phyloP scores from a whole-genome alignment of 306 rosid species.

The Quercus engelmannii region DNA sequence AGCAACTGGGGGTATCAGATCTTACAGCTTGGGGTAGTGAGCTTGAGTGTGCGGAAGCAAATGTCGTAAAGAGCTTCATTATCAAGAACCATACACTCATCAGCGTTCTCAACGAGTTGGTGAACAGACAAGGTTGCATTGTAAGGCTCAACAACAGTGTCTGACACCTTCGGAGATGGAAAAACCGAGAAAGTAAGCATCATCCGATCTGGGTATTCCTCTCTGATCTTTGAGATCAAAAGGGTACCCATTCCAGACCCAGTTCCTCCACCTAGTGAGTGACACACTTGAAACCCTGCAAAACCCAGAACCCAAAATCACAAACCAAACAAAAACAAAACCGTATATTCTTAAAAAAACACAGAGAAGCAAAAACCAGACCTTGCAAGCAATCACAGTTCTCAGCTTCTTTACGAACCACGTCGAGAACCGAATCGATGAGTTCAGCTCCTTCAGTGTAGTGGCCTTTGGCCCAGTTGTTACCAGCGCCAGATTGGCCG shows the following conservation, averaged over 20 bases:
- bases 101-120: constrained; percentile 67
- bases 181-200: constrained; percentile 72
- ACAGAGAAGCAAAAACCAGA: background rate
- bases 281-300: constrained; percentile 70
- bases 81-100: constrained; percentile 73
- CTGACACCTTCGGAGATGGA: constrained; percentile 52
- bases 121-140: constrained; percentile 67
- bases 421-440: constrained; percentile 69
- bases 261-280: constrained; percentile 70
- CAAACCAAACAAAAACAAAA: background rate
- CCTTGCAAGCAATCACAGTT: constrained; percentile 70
- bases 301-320: background rate
- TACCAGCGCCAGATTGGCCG: constrained; percentile 71
- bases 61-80: constrained; percentile 63
- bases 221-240: constrained; percentile 65
- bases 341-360: background rate
- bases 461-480: constrained; percentile 67
- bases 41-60: constrained; percentile 71
- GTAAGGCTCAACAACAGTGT: constrained; percentile 69
- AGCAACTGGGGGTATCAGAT: background rate
- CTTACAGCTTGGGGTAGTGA: constrained; percentile 72
- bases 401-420: constrained; percentile 66
- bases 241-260: constrained; percentile 77
- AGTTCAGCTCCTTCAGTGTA: constrained; percentile 72
- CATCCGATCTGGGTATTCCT: constrained; percentile 68